Conservation (phyloP, 2,329 filamentous ascomycete genomes). For the Exophiala viscosa region DNA sequence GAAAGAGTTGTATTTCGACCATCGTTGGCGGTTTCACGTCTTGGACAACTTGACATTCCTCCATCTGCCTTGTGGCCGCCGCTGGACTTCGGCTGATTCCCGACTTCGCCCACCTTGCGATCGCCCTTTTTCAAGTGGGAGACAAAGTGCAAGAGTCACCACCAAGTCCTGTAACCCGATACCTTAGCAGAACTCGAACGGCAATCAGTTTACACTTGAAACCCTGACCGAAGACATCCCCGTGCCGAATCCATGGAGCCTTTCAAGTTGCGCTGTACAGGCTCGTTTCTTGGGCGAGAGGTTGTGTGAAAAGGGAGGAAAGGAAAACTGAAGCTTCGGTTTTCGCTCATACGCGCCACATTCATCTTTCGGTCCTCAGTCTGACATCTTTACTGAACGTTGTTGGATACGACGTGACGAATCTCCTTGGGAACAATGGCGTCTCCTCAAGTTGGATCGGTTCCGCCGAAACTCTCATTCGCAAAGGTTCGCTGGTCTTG, state of each 20-base stretch:
- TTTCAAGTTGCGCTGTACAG: conserved; percentile 20
- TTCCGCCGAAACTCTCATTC: conserved; percentile 62
- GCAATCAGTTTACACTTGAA: not conserved
- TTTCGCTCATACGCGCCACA: conserved; percentile 18
- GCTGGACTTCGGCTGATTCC: no score
- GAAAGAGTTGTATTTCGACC: no score
- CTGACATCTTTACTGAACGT: conserved; percentile 19
- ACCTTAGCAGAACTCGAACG: not conserved
- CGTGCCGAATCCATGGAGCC: conserved; percentile 26
- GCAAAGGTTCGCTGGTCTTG: conserved; percentile 60
- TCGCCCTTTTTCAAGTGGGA: no score
- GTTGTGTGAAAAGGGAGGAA: conserved; percentile 24
- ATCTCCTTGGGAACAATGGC: conserved; percentile 29
- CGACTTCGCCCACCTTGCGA: no score
- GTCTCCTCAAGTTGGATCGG: conserved; percentile 27
- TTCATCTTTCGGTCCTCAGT: conserved; percentile 20
- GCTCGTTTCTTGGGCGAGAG: conserved; percentile 23
- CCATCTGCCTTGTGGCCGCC: no score
- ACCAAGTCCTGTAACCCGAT: not conserved
- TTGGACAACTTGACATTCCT: no score
- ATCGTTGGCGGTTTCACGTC: no score
- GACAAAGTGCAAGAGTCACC: not conserved
- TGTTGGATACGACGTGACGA: conserved; percentile 29
- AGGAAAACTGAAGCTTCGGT: conserved; percentile 9
- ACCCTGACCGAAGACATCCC: conserved; percentile 1